Conservation (phyloP, 23 red algal species). For the Chondrus crispus region DNA sequence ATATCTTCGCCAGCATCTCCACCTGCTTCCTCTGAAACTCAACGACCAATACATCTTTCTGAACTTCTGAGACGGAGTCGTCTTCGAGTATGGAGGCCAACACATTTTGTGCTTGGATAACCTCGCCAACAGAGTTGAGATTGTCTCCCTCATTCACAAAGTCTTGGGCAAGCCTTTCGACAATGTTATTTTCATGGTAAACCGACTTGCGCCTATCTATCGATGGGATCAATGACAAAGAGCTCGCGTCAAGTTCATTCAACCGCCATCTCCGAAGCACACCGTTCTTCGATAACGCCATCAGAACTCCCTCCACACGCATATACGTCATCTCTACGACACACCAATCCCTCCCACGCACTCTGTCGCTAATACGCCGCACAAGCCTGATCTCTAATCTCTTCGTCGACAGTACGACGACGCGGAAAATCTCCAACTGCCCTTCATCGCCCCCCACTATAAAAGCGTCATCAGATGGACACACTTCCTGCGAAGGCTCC, state of each 20-base stretch:
- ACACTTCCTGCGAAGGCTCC: not conserved
- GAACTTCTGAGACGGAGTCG: slow-evolving; percentile 15
- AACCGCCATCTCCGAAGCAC: slow-evolving; percentile 45
- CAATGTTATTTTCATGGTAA: slow-evolving; percentile 39
- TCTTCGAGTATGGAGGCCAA: slow-evolving; percentile 48
- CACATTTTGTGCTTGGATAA: slow-evolving; percentile 32
- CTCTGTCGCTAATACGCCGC: slow-evolving; percentile 17
- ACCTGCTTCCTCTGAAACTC: slow-evolving; percentile 43
- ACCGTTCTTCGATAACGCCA: slow-evolving; percentile 10
- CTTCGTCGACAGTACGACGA: slow-evolving; percentile 17
- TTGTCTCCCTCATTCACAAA: slow-evolving; percentile 15
- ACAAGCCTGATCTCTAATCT: slow-evolving; percentile 43
- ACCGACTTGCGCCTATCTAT: not conserved
- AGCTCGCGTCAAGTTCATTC: not conserved
- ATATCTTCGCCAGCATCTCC: slow-evolving; percentile 28
- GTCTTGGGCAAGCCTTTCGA: slow-evolving; percentile 18
- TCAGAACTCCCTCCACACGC: not conserved
- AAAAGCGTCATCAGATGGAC: slow-evolving; percentile 44
- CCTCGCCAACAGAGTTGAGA: not conserved
- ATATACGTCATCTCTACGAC: slow-evolving; percentile 28
- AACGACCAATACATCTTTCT: slow-evolving; percentile 36
- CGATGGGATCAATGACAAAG: slow-evolving; percentile 5
- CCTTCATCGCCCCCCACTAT: slow-evolving; percentile 44
- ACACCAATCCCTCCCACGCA: slow-evolving; percentile 18
- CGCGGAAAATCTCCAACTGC: slow-evolving; percentile 26